Evolutionary conservation across 2,329 filamentous ascomycete genomes (phyloP), one percentile per base, ranked within the genome.

Genomic region (Trichoderma pleuroti): DNA sequence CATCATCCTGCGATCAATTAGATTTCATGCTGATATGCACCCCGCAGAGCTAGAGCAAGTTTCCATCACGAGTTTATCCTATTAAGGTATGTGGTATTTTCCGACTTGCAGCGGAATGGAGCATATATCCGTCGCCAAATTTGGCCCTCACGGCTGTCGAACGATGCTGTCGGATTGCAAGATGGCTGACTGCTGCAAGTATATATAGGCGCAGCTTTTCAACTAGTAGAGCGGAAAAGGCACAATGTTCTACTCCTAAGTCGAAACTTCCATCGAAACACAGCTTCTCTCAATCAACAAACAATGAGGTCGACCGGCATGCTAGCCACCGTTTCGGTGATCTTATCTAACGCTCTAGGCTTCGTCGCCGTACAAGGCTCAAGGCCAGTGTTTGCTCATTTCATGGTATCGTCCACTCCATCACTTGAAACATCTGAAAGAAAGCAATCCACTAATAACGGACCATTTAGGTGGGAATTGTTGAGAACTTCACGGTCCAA

Each of bases 401-500:
- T 72, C 57, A 72, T 73, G 70, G 72, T 73, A 66, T 34, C 6
- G 12, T 16, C 1, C 24, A 16, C 21, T 21, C 14, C 14, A 11
- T 64, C 62, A 5, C 26, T 64, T 1, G 11, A 21, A 10, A 14
- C 2, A 4, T 14, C 8, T 10, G 32, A 26, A 32, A 11, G 16
- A 5, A 4, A 59, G 7, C 8, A 11, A 7, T 18, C 1, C 21
- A 16, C 14, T 68, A 24, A 68, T 28, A 14, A 1, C n/a, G 1
- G 14, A 30, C 9, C 4, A 24, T 16, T 26, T 34, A 75, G 74
- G 68, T 74, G 11, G 74, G 73, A 24, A 75, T 75, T 46, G 72
- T 75, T 10, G 72, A 72, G 36, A 72, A 74, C 4, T 74, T 71
- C 57, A 74, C 72, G 14, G 56, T 73, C 5, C 72, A 74, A 24